Evolutionary conservation across 768 basidiomycete species (phyloP).

Genomic region (Suillus occidentalis): DNA sequence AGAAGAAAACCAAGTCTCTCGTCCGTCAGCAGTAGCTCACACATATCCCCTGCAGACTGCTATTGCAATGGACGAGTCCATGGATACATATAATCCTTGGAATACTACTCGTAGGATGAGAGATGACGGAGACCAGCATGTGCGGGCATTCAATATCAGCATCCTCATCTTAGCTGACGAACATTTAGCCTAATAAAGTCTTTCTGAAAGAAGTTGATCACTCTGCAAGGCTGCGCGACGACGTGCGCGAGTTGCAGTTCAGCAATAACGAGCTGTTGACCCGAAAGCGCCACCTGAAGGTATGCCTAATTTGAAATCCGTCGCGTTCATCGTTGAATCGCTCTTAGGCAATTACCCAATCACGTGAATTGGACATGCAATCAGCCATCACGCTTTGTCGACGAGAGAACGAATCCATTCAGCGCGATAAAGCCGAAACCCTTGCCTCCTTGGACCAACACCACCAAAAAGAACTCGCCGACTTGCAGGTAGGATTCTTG

Average conservation of each 20-base stretch:
- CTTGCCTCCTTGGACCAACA: neutral
- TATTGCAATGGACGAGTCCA: no score
- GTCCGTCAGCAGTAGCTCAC: neutral
- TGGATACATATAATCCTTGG: neutral
- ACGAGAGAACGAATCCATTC: neutral
- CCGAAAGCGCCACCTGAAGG: neutral
- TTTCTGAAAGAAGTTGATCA: neutral
- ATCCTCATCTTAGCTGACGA: neutral
- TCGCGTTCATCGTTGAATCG: neutral
- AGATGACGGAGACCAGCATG: neutral
- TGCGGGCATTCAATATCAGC: neutral
- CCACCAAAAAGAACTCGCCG: neutral
- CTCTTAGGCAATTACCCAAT: no score
- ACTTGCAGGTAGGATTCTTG: neutral
- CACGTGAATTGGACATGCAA: neutral
- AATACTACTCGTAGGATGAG: neutral
- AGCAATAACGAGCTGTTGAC: neutral
- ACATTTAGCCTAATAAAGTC: neutral
- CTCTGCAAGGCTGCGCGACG: neutral
- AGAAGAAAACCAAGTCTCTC: no score
- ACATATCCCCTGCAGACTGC: neutral
- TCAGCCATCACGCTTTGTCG: neutral
- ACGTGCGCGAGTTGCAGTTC: neutral
- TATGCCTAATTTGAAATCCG: neutral
- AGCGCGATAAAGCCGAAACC: neutral